These are phyloP conservation scores for Paracamarosporium sp. DNA, from an alignment of 2,329 filamentous ascomycete genomes.

Conservation along the genomic window DNA sequence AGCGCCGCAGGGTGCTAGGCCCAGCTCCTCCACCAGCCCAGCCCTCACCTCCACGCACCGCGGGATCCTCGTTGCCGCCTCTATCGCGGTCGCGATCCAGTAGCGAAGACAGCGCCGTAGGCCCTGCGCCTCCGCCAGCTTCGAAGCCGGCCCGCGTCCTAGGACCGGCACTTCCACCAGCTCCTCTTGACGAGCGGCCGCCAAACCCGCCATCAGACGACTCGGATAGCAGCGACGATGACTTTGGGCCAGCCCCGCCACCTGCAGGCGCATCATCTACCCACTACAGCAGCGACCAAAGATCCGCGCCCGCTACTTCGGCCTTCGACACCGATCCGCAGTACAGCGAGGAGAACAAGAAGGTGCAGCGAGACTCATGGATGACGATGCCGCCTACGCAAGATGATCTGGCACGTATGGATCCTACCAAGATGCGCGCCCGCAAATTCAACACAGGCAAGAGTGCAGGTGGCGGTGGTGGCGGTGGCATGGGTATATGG, in stretches of 20 bases:
- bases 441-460: constrained; percentile 82
- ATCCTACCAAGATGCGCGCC: constrained; percentile 82
- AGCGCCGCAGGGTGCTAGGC: constrained; percentile 61
- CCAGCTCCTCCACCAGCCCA: constrained; percentile 60
- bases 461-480: constrained; percentile 55
- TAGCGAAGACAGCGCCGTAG: constrained; percentile 33
- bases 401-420: constrained; percentile 65
- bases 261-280: constrained; percentile 27
- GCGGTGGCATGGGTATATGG: constrained; percentile 72
- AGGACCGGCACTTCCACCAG: constrained; percentile 62
- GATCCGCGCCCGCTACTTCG: constrained; percentile 22
- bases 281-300: constrained; percentile 19
- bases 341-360: constrained; percentile 41
- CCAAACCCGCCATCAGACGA: constrained; percentile 44
- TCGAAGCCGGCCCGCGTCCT: constrained; percentile 49
- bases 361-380: constrained; percentile 75
- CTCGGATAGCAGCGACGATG: constrained; percentile 49
- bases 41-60: constrained; percentile 44
- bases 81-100: constrained; percentile 35
- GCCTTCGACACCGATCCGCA: constrained; percentile 42
- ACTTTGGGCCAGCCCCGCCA: constrained; percentile 55
- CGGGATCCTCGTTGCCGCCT: constrained; percentile 62
- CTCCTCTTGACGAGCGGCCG: constrained; percentile 55
- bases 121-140: constrained; percentile 53
- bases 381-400: constrained; percentile 59